A percentile compares a stretch with the other conserved stretches of the same genome.
These are phyloP conservation scores for Ophiostoma populinum DNA, from an alignment of 2,329 filamentous ascomycete species.

Conservation along the genomic window DNA sequence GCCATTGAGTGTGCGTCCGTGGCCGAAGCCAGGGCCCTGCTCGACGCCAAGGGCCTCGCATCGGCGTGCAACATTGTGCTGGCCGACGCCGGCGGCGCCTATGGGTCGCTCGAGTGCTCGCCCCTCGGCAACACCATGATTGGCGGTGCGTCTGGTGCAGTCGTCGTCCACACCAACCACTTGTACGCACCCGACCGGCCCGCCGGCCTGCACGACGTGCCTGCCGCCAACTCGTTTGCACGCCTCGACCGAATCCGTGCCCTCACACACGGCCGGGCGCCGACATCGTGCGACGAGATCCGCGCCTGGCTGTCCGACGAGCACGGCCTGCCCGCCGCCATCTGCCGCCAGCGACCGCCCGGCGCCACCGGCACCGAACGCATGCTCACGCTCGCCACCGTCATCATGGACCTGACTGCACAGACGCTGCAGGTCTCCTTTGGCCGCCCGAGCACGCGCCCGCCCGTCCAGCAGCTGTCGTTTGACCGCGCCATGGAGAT, in stretches of 20 bases:
- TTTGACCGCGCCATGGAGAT: neutral
- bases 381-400: slow-evolving; percentile 5
- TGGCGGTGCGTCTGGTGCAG: neutral
- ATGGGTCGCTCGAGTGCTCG: slow-evolving; percentile 4
- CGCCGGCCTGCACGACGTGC: neutral
- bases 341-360: slow-evolving; percentile 1
- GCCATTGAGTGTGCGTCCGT: neutral
- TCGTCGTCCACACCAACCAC: slow-evolving; percentile 5
- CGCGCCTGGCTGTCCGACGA: slow-evolving; percentile 2
- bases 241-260: slow-evolving; percentile 3
- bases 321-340: slow-evolving; percentile 3
- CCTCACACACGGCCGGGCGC: neutral
- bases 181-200: slow-evolving; percentile 1
- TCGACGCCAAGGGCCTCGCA: neutral
- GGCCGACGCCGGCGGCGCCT: slow-evolving; percentile 1
- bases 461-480: neutral
- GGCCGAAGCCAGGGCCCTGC: neutral
- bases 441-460: neutral
- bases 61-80: slow-evolving; percentile 3
- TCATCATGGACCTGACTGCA: slow-evolving; percentile 6
- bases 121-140: slow-evolving; percentile 2
- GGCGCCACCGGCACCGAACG: slow-evolving; percentile 3
- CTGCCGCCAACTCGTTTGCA: slow-evolving; percentile 4
- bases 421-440: slow-evolving; percentile 3
- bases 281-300: neutral